Base-by-base conservation (phyloP, 1,139 yeast species). In the Geotrichum aggregatum region DNA sequence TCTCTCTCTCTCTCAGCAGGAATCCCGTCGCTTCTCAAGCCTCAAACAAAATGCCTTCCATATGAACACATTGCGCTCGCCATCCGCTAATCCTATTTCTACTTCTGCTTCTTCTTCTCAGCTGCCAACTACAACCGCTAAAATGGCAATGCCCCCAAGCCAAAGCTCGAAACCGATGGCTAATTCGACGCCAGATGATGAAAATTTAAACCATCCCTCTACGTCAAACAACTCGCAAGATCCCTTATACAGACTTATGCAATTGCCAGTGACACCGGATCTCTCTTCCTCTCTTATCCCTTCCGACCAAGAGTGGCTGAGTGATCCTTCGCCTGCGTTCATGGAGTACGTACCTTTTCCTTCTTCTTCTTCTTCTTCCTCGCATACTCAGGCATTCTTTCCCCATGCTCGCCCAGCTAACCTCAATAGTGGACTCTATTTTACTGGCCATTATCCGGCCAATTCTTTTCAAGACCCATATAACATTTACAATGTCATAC, bases 371-470 rank as follows among this genome's bases (percentile, higher is more conserved):
- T 18, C 22, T 19, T 39, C 26, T 18, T n/a, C n/a, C n/a, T n/a
- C n/a, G n/a, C 21, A 35, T 11, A 35, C 21, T 35, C n/a, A 16
- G 13, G 16, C 21, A 11, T 11, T 35, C 40, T 8, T 35, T 35
- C 40, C 14, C 14, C 19, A n/a, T 34, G 14, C 11, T 6, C 11
- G 14, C 14, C 8, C 19, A 34, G 11, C 4, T 13, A 6, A 34
- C 5, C 41, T 14, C 21, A 11, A 13, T n/a, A 34, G 36, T 34
- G 36, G n/a, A 7, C n/a, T 34, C 7, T 11, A 34, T 24, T 43
- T 43, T 16, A 43, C 38, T 5, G 38, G 46, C 30, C 46, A 43
- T 36, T 43, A 43, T 18, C 13, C 46, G 11, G 18, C 24, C 18
- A 21, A 14, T 36, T 24, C 38, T 18, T 43, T 30, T 19, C 46